These are phyloP conservation scores for Ilex asprella DNA, from an alignment of 257 asterid genomes.

Conservation along the genomic window DNA sequence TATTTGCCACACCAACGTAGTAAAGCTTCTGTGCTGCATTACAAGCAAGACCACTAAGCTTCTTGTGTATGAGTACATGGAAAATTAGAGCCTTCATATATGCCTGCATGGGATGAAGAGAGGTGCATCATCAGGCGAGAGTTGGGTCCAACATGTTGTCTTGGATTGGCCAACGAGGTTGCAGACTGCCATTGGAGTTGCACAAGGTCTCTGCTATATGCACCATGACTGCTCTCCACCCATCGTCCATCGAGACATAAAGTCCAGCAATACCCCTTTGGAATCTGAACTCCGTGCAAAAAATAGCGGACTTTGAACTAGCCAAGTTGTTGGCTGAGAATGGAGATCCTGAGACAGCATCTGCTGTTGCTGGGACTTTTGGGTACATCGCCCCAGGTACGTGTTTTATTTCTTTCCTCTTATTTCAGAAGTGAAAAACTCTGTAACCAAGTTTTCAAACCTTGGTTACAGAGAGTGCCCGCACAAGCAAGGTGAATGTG, in stretches of 20 bases:
- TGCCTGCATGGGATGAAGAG: no score
- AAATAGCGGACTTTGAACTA: no score
- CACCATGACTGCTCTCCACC: conserved; percentile 49
- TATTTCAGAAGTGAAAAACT: not conserved
- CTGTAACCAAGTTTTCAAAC: not conserved
- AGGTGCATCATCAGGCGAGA: no score
- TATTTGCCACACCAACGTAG: conserved; percentile 42
- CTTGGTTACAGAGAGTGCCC: conserved; percentile 22
- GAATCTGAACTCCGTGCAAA: no score
- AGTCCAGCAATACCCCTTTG: no score
- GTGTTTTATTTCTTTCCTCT: not conserved
- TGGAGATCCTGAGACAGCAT: conserved; percentile 26
- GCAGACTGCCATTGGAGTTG: conserved; percentile 40
- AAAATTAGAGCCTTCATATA: no score
- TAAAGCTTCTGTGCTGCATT: conserved; percentile 55
- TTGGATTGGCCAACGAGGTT: no score
- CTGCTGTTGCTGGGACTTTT: conserved; percentile 53
- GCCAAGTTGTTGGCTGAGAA: no score
- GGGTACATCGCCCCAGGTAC: conserved; percentile 59
- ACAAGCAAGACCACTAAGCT: conserved; percentile 27
- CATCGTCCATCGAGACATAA: conserved; percentile 16
- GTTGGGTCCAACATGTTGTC: no score
- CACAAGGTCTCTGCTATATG: conserved; percentile 54
- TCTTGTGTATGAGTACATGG: no score
- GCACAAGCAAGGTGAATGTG: conserved; percentile 20